Percentiles rank a stretch among this genome's conserved stretches.
These are phyloP conservation scores for Suillus subluteus DNA, from an alignment of 768 basidiomycete species.

Conservation along the genomic window DNA sequence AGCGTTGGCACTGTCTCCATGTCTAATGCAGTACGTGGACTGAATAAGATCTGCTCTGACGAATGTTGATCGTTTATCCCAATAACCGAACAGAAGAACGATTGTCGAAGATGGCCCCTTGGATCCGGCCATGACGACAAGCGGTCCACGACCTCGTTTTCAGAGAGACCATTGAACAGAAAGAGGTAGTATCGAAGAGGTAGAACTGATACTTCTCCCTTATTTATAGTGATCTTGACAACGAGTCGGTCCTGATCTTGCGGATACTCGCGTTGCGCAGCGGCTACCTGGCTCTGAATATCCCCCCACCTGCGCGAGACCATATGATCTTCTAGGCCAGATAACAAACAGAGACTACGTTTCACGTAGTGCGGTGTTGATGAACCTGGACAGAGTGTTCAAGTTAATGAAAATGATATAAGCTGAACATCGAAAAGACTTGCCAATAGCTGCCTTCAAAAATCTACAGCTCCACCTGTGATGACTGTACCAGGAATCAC, in stretches of 20 bases:
- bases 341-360: slow-evolving; percentile 4
- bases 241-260: background rate
- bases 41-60: background rate
- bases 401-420: background rate
- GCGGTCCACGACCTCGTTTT: slow-evolving; percentile 2
- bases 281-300: background rate
- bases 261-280: background rate
- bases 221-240: background rate
- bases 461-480: background rate
- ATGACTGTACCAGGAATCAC: slow-evolving; percentile 2
- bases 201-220: background rate
- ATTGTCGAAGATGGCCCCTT: background rate
- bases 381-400: background rate
- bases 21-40: background rate
- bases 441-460: background rate
- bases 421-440: background rate
- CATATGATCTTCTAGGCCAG: background rate
- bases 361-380: background rate
- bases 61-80: background rate
- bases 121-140: background rate
- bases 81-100: background rate
- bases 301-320: background rate
- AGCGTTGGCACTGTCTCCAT: background rate
- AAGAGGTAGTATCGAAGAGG: slow-evolving; percentile 7
- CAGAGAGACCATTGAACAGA: background rate